Percentiles rank a stretch among this genome's conserved stretches.
Conservation (phyloP, 2,329 filamentous ascomycete genomes). For the Hirsutella rhossiliensis region DNA sequence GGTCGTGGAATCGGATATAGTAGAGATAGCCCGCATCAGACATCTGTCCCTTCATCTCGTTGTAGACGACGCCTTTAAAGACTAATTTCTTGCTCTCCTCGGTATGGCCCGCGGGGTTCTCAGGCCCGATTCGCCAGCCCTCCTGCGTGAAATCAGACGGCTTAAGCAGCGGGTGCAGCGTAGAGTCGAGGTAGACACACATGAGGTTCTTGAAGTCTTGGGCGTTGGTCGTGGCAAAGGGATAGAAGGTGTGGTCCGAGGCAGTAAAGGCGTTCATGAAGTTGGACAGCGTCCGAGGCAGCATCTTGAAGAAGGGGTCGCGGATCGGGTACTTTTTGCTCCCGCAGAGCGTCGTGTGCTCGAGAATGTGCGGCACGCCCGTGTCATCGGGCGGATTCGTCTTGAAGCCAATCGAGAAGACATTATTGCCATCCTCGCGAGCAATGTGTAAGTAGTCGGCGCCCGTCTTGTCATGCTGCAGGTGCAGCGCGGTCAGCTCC, state of each 20-base stretch:
- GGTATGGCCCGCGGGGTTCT: conserved; percentile 57
- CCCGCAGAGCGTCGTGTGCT: conserved; percentile 93
- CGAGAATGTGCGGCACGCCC: conserved; percentile 90
- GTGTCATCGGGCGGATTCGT: conserved; percentile 96
- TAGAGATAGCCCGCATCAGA: conserved; percentile 93
- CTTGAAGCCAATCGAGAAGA: conserved; percentile 98
- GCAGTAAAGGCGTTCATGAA: conserved; percentile 99
- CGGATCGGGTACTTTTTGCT: conserved; percentile 95
- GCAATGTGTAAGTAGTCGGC: conserved; percentile 95
- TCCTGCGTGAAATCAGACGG: conserved; percentile 90
- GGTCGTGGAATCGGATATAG: conserved; percentile 90
- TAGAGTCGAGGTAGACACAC: conserved; percentile 93
- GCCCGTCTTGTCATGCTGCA: conserved; percentile 89
- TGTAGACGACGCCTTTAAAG: conserved; percentile 97
- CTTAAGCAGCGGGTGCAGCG: conserved; percentile 79
- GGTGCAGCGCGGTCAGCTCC: conserved; percentile 78
- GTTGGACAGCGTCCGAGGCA: conserved; percentile 93
- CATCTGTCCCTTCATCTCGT: conserved; percentile 99
- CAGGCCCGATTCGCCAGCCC: conserved; percentile 90
- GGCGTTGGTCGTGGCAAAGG: conserved; percentile 90
- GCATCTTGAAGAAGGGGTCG: conserved; percentile 99
- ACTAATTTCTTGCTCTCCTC: conserved; percentile 58
- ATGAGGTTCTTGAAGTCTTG: conserved; percentile 95
- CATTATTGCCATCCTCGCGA: conserved; percentile 94
- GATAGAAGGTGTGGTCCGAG: conserved; percentile 92